A percentile compares a stretch with the other conserved stretches of the same genome.
These are phyloP conservation scores for Evansstolkia leycettana DNA, from an alignment of 495 filamentous ascomycete species.

Conservation along the genomic window DNA sequence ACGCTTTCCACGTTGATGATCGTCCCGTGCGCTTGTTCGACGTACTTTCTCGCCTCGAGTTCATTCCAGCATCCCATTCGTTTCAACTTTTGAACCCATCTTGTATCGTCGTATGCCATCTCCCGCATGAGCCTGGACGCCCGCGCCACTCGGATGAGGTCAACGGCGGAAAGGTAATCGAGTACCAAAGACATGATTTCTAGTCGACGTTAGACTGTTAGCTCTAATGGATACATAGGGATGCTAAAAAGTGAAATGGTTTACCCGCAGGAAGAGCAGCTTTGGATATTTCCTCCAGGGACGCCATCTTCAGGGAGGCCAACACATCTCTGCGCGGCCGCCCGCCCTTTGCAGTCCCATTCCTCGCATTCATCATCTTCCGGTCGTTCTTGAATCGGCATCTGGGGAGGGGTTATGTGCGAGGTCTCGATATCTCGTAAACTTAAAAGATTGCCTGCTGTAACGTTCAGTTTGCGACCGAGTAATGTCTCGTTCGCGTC, in stretches of 20 bases:
- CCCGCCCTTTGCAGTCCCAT: conserved; percentile 36
- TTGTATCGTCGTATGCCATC: conserved; percentile 97
- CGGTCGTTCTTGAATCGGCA: conserved; percentile 15
- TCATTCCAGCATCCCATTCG: conserved; percentile 92
- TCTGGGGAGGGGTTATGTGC: conserved; percentile 7
- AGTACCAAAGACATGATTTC: conserved; percentile 85
- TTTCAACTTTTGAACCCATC: conserved; percentile 79
- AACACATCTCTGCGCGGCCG: conserved; percentile 49
- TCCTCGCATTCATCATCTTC: conserved; percentile 54
- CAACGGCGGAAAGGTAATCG: conserved; percentile 74
- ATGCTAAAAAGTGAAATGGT: conserved; percentile 6
- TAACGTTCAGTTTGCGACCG: not conserved
- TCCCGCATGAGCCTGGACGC: conserved; percentile 83
- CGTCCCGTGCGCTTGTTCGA: conserved; percentile 60
- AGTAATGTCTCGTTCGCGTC: not conserved
- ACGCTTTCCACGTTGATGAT: conserved; percentile 48
- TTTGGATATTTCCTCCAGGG: conserved; percentile 63
- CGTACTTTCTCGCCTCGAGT: conserved; percentile 62
- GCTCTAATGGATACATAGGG: not conserved
- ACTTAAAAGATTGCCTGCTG: not conserved
- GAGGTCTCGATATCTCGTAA: not conserved
- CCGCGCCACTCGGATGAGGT: conserved; percentile 76
- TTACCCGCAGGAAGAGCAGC: conserved; percentile 70
- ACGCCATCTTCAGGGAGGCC: conserved; percentile 57
- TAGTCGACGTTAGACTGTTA: conserved; percentile 13